Evolutionary conservation across 305 asterid species (phyloP).

Genomic region (Solanum aculeatissimum): DNA sequence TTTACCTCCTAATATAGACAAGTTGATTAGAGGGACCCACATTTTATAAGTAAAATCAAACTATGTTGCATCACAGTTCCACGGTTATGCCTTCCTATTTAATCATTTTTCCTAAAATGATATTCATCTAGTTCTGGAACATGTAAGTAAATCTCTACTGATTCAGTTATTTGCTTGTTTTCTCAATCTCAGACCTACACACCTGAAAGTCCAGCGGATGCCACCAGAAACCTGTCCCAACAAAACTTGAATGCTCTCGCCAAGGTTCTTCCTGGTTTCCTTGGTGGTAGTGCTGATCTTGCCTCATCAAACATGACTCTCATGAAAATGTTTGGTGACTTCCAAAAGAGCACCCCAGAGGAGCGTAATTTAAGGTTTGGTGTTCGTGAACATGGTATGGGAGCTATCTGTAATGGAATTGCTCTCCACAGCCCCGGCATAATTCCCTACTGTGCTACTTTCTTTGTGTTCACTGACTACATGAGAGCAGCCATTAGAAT

Average conservation of each 20-base stretch:
- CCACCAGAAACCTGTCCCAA: constrained; percentile 86
- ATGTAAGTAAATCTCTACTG: background rate
- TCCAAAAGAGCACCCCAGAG: constrained; percentile 83
- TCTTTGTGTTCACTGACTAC: constrained; percentile 92
- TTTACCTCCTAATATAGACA: background rate
- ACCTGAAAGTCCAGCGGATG: constrained; percentile 81
- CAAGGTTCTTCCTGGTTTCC: constrained; percentile 79
- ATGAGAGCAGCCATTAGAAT: constrained; percentile 91
- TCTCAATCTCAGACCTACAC: constrained; percentile 57
- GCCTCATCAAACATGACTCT: constrained; percentile 94
- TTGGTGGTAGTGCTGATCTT: constrained; percentile 95
- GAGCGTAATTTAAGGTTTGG: constrained; percentile 89
- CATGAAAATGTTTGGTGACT: constrained; percentile 69
- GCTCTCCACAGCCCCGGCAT: constrained; percentile 82
- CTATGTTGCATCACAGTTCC: background rate
- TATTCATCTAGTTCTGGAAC: background rate
- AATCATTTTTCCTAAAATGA: background rate
- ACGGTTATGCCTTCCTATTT: background rate
- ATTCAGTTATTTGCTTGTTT: background rate
- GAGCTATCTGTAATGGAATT: constrained; percentile 89
- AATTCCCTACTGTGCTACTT: constrained; percentile 87
- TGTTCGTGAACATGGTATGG: constrained; percentile 95
- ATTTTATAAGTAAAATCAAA: background rate
- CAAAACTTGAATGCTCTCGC: constrained; percentile 72
- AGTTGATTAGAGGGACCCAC: background rate